Base-by-base conservation (phyloP, 2,329 filamentous ascomycete genomes). In the Paramyrothecium roridum region DNA sequence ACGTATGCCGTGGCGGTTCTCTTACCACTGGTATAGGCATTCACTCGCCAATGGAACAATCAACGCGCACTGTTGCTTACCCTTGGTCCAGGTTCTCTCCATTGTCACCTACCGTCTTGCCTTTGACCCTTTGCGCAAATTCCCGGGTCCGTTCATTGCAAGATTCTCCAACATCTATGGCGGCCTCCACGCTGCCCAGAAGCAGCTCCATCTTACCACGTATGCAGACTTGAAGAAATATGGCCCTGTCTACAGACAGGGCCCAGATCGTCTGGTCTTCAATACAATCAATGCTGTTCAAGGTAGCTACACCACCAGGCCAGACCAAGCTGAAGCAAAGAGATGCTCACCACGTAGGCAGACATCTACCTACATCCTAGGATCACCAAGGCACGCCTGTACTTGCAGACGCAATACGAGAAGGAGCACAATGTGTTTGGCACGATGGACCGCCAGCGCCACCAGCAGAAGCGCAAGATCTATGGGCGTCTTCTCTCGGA, bases 291-390 rank as follows among this genome's bases (percentile, higher is more conserved):
- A 52, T 3, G 58, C 58, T 43, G 8, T 58, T 8, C 54, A 56
- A 23, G 56, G 56, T 58, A 49, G 26, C 52, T 43, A 19, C 26
- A 30, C 26, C 26, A 30, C 26, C 4, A 10, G 26, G 26, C 6
- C 26, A 30, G 6, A n/a, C n/a, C n/a, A n/a, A n/a, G n/a, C n/a
- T n/a, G n/a, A n/a, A n/a, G n/a, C n/a, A n/a, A n/a, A n/a, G n/a
- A 30, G 26, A 30, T 30, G 10, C 26, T 30, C 26, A 30, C 26
- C 26, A 30, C 26, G 26, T 6, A 30, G 3, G 12, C 34, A 60
- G 58, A 60, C 30, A 60, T 60, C 16, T 59, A 60, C 52, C 45
- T 56, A 2, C 53, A 57, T 48, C 34, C 56, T 7, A 50, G 47
- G 8, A 47, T 56, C 12, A 40, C 52, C 3, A 59, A 57, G 37